phyloP scores from a whole-genome alignment of 306 rosid genomes.

The Gynostemma pentaphyllum region DNA sequence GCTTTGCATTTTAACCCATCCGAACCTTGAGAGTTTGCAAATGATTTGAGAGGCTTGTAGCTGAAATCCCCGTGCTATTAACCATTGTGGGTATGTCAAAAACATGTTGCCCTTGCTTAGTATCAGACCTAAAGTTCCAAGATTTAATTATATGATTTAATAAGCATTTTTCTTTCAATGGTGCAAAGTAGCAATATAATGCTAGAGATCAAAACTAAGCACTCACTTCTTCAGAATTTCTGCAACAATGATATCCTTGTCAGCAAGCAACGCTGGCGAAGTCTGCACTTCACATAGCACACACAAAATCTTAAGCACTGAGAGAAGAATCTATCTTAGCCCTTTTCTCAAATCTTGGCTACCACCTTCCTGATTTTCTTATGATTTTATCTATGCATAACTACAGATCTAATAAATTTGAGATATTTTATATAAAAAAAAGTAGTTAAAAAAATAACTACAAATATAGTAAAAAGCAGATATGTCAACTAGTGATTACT shows the following conservation, averaged over 20 bases:
- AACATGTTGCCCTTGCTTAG: conserved; percentile 63
- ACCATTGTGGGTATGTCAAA: conserved; percentile 71
- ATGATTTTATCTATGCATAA: too few relatives aligned
- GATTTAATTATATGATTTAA: conserved; percentile 9
- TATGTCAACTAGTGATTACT: too few relatives aligned
- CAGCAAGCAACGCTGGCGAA: conserved; percentile 55
- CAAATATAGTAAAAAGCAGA: too few relatives aligned
- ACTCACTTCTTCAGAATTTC: conserved; percentile 60
- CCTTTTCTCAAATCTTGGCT: not conserved
- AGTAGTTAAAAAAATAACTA: too few relatives aligned
- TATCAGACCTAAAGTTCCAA: conserved; percentile 62
- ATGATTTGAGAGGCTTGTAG: conserved; percentile 47
- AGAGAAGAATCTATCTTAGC: not conserved
- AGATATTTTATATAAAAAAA: too few relatives aligned
- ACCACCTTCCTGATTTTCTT: not conserved
- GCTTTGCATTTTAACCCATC: conserved; percentile 10
- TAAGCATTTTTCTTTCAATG: conserved; percentile 5
- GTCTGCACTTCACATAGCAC: conserved; percentile 39
- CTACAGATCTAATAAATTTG: too few relatives aligned
- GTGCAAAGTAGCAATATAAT: conserved; percentile 6
- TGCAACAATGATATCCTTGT: conserved; percentile 48
- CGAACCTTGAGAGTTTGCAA: conserved; percentile 66
- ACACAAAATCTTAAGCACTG: conserved; percentile 5
- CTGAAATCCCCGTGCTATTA: conserved; percentile 56
- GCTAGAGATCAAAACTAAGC: conserved; percentile 14